Base-by-base conservation (phyloP, 2,329 filamentous ascomycete species). In the Penicillium frequentans region DNA sequence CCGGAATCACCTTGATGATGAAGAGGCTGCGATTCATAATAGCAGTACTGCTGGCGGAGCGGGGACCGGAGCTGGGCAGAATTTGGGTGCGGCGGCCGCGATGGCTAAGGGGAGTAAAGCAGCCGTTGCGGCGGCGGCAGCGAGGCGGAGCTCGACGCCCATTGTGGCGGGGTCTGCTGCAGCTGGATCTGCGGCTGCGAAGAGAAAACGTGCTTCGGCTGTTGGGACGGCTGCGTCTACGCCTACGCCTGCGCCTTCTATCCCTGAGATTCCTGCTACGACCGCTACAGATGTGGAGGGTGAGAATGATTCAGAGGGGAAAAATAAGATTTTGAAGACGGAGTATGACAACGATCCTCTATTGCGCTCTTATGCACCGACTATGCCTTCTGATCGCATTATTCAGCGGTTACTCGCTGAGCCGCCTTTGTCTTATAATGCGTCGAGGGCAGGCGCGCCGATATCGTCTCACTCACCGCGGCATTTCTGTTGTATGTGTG, bases 1-100 rank as follows among this genome's bases (percentile, higher is more conserved):
- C 63, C 72, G 75, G 46, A 81, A 81, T 57, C 77, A 81, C 60
- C 70, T 81, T n/a, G 79, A 80, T 50, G 79, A 81, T 56, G 79
- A 81, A 64, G 79, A 81, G 63, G 79, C 79, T 5, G 72, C 73
- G 1, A 66, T 75, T 7, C 45, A 29, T 26, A 53, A 53, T 45
- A 27, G 42, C 9, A 37, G 23, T 44, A 46, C 57, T 8, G 54
- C 55, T 1, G 58, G 61, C 9, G 58, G 57, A 2, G 56, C 57
- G 13, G 23, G 27, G 42, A 1, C 19, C 10, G 21, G 37, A 8
- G 43, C 37, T 21, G 37, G 49, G 16, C 14, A 21, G n/a, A 54
- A 58, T 37, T 47, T 54, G 31, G 58, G n/a, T 27, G 47, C 24
- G 9, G 52, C 52, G 27, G 58, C 55, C 31, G 62, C 59, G 9